These are phyloP conservation scores for Aspergillus biplanus DNA, from an alignment of 495 filamentous ascomycete genomes.

Conservation along the genomic window DNA sequence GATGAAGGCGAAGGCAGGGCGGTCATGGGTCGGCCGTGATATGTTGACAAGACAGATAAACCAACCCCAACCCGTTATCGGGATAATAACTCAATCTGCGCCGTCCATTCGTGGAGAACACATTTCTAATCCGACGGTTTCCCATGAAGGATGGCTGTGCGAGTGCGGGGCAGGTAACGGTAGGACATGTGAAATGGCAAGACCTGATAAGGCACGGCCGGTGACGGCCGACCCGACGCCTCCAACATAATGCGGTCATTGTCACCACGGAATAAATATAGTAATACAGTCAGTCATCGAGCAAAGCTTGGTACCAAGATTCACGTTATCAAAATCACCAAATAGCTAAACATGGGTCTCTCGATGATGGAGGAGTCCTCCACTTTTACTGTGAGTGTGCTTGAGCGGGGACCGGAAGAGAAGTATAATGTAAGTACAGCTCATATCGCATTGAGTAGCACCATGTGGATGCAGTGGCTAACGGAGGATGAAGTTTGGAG, in stretches of 20 bases:
- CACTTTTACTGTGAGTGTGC: conserved; percentile 1
- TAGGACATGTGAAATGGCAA: neutral
- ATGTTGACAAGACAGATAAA: too few species aligned
- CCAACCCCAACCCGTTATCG: too few species aligned
- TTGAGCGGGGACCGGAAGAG: conserved; percentile 9
- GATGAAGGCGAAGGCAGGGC: too few species aligned
- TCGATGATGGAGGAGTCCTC: conserved; percentile 6
- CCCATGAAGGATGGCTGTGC: neutral
- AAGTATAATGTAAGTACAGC: conserved; percentile 11
- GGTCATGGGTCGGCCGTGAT: too few species aligned
- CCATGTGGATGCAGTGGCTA: too few species aligned
- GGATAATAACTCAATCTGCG: too few species aligned
- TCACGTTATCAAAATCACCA: neutral
- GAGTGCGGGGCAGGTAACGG: neutral
- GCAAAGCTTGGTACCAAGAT: neutral
- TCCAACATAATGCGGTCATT: neutral
- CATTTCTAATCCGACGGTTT: neutral
- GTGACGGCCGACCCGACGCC: neutral
- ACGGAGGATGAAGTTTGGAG: conserved; percentile 9
- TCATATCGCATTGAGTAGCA: too few species aligned
- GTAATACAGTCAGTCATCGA: neutral
- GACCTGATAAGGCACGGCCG: conserved; percentile 1
- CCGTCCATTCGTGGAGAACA: too few species aligned
- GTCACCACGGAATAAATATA: neutral
- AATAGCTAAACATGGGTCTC: neutral